Percentiles rank a stretch among this genome's conserved stretches.
Conservation (phyloP, 2,329 filamentous ascomycete species). For the Fusarium scirpi region DNA sequence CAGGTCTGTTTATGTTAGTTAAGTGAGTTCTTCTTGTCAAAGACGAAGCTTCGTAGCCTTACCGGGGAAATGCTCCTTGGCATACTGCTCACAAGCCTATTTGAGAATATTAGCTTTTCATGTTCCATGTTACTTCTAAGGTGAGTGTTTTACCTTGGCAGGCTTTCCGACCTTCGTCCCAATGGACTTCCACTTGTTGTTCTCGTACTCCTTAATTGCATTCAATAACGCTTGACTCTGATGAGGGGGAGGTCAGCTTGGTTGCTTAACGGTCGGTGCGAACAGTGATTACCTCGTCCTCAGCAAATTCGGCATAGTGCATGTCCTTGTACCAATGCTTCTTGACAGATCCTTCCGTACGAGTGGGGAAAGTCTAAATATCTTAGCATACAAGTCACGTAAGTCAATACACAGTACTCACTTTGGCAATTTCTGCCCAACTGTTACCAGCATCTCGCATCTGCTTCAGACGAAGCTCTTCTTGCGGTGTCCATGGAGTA, state of each 20-base stretch:
- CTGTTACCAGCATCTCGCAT: slow-evolving; percentile 94
- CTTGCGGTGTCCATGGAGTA: slow-evolving; percentile 95
- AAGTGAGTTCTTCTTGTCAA: slow-evolving; percentile 36
- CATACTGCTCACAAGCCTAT: slow-evolving; percentile 78
- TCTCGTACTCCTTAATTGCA: slow-evolving; percentile 98
- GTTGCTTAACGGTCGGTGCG: slow-evolving; percentile 20
- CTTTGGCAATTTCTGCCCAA: slow-evolving; percentile 99
- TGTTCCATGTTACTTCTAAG: neutral
- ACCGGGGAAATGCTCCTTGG: slow-evolving; percentile 90
- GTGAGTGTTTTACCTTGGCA: slow-evolving; percentile 71
- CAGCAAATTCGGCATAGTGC: slow-evolving; percentile 98
- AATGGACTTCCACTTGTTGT: slow-evolving; percentile 98
- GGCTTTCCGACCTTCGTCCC: slow-evolving; percentile 97
- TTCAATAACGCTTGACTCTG: slow-evolving; percentile 84
- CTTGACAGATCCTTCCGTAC: slow-evolving; percentile 98
- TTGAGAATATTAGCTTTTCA: slow-evolving; percentile 5
- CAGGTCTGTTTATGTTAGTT: slow-evolving; percentile 54
- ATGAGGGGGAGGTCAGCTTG: slow-evolving; percentile 39
- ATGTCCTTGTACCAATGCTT: slow-evolving; percentile 99
- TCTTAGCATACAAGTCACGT: slow-evolving; percentile 13
- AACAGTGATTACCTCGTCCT: slow-evolving; percentile 82
- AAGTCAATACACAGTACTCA: slow-evolving; percentile 63
- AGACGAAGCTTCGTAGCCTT: slow-evolving; percentile 47
- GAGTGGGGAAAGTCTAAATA: slow-evolving; percentile 86
- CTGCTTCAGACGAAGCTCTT: slow-evolving; percentile 90